Conservation (phyloP, 1,139 yeast genomes). For the Wickerhamomyces sp. region DNA sequence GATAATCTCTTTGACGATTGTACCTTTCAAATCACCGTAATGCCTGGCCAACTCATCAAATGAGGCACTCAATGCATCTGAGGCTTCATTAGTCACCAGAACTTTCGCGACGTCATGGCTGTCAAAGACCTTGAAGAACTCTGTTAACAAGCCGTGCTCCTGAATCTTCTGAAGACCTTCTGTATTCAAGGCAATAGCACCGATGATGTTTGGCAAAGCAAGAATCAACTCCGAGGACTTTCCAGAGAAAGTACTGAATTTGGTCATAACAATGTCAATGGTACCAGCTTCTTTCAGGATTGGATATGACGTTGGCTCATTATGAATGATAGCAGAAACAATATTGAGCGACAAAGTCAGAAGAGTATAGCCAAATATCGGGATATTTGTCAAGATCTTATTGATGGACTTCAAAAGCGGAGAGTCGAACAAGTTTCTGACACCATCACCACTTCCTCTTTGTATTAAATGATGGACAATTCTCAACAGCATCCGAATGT, state of each 20-base stretch:
- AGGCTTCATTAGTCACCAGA: constrained; percentile 43
- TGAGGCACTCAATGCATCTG: constrained; percentile 56
- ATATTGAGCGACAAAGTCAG: constrained; percentile 61
- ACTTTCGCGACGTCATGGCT: constrained; percentile 44
- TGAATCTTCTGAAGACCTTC: constrained; percentile 62
- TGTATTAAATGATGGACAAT: constrained; percentile 62
- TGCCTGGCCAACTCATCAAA: constrained; percentile 84
- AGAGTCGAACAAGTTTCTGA: constrained; percentile 83
- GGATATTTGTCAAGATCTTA: constrained; percentile 51
- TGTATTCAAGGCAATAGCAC: constrained; percentile 76
- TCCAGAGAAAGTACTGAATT: constrained; percentile 45
- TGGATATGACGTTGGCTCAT: constrained; percentile 86
- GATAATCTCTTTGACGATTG: constrained; percentile 47
- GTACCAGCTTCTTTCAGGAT: constrained; percentile 77
- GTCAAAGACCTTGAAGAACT: constrained; percentile 49
- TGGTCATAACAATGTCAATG: constrained; percentile 57
- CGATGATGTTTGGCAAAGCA: constrained; percentile 70
- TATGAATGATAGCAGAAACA: constrained; percentile 71
- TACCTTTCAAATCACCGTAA: constrained; percentile 65
- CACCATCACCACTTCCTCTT: constrained; percentile 75
- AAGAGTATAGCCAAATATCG: constrained; percentile 65
- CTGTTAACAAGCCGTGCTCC: constrained; percentile 39
- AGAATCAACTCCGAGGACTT: constrained; percentile 56
- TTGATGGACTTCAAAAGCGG: constrained; percentile 61
- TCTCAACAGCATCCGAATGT: constrained; percentile 49